Percentiles rank a stretch among this genome's conserved stretches.
phyloP scores from a whole-genome alignment of 148 eudicot genomes.

The Cornus controversa region DNA sequence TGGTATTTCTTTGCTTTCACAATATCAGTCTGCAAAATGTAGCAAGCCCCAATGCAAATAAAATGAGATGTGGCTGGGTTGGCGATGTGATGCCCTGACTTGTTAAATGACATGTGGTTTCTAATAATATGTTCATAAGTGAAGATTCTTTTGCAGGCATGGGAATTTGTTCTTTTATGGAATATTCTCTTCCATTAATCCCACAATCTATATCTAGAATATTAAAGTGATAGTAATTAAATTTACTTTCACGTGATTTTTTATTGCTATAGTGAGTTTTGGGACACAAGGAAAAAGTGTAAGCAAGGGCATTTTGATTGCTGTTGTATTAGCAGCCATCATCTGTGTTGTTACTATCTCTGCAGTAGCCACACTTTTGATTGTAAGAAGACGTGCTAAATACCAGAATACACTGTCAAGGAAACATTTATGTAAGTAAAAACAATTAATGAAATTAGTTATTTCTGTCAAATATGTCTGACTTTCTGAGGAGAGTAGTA shows the following conservation, averaged over 20 bases:
- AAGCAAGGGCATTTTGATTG: slow-evolving; percentile 48
- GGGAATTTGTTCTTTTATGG: not conserved
- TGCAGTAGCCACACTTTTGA: slow-evolving; percentile 36
- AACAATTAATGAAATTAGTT: not conserved
- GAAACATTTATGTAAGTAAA: slow-evolving; percentile 48
- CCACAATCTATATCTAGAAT: not conserved
- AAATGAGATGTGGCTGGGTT: not conserved
- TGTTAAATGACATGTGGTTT: not conserved
- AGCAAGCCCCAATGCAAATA: not conserved
- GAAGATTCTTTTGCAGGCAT: not conserved
- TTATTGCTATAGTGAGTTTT: slow-evolving; percentile 35
- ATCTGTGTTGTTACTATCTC: slow-evolving; percentile 34
- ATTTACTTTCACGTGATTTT: not conserved
- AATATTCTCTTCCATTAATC: not conserved
- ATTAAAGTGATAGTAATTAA: not conserved
- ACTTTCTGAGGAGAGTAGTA: not conserved
- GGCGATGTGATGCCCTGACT: not conserved
- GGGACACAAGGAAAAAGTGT: slow-evolving; percentile 28
- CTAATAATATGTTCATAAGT: not conserved
- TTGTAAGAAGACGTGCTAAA: slow-evolving; percentile 42
- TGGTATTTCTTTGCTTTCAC: not conserved
- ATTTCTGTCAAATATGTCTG: not conserved
- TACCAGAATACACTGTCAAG: slow-evolving; percentile 26
- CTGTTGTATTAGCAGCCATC: slow-evolving; percentile 39
- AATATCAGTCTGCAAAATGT: too few relatives aligned